Evolutionary conservation across 306 rosid genomes (phyloP).

Genomic region (Clitoria ternatea): DNA sequence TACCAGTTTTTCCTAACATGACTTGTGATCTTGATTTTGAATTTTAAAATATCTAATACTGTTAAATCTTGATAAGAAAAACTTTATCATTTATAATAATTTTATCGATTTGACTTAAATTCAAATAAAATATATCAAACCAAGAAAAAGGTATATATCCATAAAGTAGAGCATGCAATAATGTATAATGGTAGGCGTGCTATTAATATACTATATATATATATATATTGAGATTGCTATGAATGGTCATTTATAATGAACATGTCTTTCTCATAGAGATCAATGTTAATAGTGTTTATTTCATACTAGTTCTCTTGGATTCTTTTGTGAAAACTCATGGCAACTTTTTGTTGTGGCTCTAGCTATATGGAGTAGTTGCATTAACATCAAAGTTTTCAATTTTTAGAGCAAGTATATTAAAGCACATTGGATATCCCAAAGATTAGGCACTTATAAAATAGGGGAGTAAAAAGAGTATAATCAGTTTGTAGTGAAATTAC

Average conservation of each 20-base stretch:
- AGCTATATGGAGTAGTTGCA: too few relatives aligned
- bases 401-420: slow-evolving; percentile 20
- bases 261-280: slow-evolving; percentile 52
- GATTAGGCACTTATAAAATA: slow-evolving; percentile 33
- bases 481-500: too few relatives aligned
- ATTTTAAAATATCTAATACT: too few relatives aligned
- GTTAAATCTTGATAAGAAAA: too few relatives aligned
- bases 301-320: slow-evolving; percentile 38
- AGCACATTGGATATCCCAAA: slow-evolving; percentile 24
- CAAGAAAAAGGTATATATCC: too few relatives aligned
- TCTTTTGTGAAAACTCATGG: slow-evolving; percentile 44
- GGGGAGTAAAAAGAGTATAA: slow-evolving; percentile 13
- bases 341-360: slow-evolving; percentile 38
- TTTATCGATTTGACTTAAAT: too few relatives aligned
- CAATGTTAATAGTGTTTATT: slow-evolving; percentile 47
- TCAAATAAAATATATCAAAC: too few relatives aligned
- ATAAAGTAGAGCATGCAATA: slow-evolving; percentile 6
- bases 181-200: slow-evolving; percentile 10
- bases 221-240: slow-evolving; percentile 1
- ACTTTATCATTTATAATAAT: too few relatives aligned
- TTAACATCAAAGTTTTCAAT: slow-evolving; percentile 16
- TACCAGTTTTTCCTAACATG: too few relatives aligned
- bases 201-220: slow-evolving; percentile 26
- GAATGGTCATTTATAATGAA: slow-evolving; percentile 32
- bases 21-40: too few relatives aligned